phyloP scores from a whole-genome alignment of 2,329 filamentous ascomycete species.

The Epichloe amarillans region DNA sequence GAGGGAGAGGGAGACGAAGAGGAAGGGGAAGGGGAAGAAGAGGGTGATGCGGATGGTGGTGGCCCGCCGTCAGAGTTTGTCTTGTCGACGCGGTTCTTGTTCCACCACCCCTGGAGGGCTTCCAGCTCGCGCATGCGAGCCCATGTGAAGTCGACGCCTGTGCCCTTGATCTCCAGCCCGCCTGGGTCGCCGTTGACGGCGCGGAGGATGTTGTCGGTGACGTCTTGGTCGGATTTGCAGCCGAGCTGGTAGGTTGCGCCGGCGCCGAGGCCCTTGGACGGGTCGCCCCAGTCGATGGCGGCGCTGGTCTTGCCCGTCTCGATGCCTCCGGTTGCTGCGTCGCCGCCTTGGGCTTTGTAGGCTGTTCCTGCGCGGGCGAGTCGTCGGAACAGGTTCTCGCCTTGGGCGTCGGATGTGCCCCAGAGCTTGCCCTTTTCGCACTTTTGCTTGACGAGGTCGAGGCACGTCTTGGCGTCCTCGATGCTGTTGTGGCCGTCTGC shows the following conservation, averaged over 20 bases:
- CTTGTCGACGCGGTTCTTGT: slow-evolving; percentile 35
- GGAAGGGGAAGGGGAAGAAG: slow-evolving; percentile 5
- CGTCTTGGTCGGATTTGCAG: slow-evolving; percentile 47
- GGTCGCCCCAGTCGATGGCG: slow-evolving; percentile 83
- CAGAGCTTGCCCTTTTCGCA: slow-evolving; percentile 83
- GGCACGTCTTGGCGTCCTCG: slow-evolving; percentile 81
- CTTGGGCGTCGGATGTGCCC: slow-evolving; percentile 65
- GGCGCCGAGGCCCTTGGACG: slow-evolving; percentile 42
- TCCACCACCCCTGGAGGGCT: slow-evolving; percentile 55
- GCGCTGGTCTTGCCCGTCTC: slow-evolving; percentile 51
- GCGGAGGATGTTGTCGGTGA: slow-evolving; percentile 39
- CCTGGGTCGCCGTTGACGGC: slow-evolving; percentile 46
- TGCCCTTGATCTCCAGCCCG: slow-evolving; percentile 41
- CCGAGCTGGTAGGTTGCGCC: slow-evolving; percentile 43
- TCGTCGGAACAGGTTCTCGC: slow-evolving; percentile 82
- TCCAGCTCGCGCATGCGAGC: slow-evolving; percentile 53
- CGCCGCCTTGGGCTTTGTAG: slow-evolving; percentile 48
- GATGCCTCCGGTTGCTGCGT: slow-evolving; percentile 40
- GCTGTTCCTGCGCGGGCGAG: slow-evolving; percentile 50
- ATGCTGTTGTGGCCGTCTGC: slow-evolving; percentile 72
- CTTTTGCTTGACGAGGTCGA: slow-evolving; percentile 90
- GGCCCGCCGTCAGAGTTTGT: slow-evolving; percentile 22
- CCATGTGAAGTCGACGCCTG: slow-evolving; percentile 55
- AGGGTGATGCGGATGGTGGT: slow-evolving; percentile 12
- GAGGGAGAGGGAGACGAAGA: slow-evolving; percentile 7